These are phyloP conservation scores for Phytophthora macrochlamydospora DNA, from an alignment of 352 stramenopile species.

Conservation along the genomic window DNA sequence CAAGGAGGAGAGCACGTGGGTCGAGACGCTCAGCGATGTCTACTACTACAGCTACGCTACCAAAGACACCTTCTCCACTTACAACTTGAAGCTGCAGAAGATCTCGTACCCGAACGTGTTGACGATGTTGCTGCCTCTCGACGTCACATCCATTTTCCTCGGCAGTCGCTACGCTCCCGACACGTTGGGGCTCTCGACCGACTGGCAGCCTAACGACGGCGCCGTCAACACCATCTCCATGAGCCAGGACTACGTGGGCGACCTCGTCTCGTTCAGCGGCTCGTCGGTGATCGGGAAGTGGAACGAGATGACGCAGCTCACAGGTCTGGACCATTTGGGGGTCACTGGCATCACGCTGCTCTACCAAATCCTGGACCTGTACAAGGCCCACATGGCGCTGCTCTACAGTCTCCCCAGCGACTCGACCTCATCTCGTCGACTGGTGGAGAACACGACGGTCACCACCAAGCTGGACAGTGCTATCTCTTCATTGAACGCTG, in stretches of 20 bases:
- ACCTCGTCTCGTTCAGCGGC: slow-evolving; percentile 40
- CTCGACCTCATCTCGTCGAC: slow-evolving; percentile 23
- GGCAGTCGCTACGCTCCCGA: slow-evolving; percentile 44
- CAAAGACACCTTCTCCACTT: slow-evolving; percentile 42
- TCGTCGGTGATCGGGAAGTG: slow-evolving; percentile 43
- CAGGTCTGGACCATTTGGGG: slow-evolving; percentile 48
- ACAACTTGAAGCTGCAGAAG: slow-evolving; percentile 41
- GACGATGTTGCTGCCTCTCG: slow-evolving; percentile 53
- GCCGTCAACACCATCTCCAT: slow-evolving; percentile 57
- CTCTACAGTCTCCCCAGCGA: slow-evolving; percentile 38
- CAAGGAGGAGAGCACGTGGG: slow-evolving; percentile 56
- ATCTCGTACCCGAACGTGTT: slow-evolving; percentile 54
- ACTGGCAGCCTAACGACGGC: slow-evolving; percentile 59
- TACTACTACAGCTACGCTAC: slow-evolving; percentile 68
- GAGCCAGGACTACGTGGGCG: slow-evolving; percentile 45
- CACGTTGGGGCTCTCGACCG: slow-evolving; percentile 31
- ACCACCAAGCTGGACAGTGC: slow-evolving; percentile 26
- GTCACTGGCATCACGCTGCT: slow-evolving; percentile 50
- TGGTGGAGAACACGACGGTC: slow-evolving; percentile 21
- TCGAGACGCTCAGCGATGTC: slow-evolving; percentile 53
- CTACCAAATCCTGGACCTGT: slow-evolving; percentile 45
- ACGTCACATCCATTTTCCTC: slow-evolving; percentile 45
- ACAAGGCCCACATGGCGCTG: slow-evolving; percentile 40
- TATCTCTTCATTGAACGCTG: slow-evolving; percentile 42
- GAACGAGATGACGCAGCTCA: slow-evolving; percentile 54